Evolutionary conservation across 1,284 basidiomycete species (phyloP).

Genomic region (Ceratobasidium sp.): DNA sequence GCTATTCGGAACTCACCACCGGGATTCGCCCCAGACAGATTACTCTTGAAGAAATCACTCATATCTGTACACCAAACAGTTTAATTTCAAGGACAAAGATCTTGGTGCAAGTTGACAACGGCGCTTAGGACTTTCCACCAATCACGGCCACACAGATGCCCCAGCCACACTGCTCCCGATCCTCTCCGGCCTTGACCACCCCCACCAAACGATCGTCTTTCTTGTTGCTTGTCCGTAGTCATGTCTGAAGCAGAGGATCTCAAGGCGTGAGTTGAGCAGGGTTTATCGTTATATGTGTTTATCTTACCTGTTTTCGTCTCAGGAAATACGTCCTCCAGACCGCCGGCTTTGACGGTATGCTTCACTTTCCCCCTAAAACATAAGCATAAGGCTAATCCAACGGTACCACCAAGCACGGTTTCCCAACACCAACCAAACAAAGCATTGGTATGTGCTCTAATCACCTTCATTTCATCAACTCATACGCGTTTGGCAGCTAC

Average conservation of each 20-base stretch:
- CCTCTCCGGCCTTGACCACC: slow-evolving; percentile 40
- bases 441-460: slow-evolving; percentile 80
- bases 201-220: slow-evolving; percentile 41
- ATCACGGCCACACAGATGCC: slow-evolving; percentile 22
- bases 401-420: slow-evolving; percentile 76
- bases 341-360: slow-evolving; percentile 85
- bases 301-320: slow-evolving; percentile 45
- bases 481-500: slow-evolving; percentile 66
- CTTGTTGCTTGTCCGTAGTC: slow-evolving; percentile 53
- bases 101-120: neutral
- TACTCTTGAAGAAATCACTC: slow-evolving; percentile 42
- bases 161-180: slow-evolving; percentile 34
- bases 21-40: neutral
- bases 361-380: neutral
- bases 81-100: slow-evolving; percentile 19
- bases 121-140: slow-evolving; percentile 27
- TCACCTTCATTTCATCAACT: slow-evolving; percentile 4
- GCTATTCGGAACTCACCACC: neutral
- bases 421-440: slow-evolving; percentile 96
- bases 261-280: slow-evolving; percentile 40
- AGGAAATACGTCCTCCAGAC: slow-evolving; percentile 90
- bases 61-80: neutral
- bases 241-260: slow-evolving; percentile 71
- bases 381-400: slow-evolving; percentile 5
- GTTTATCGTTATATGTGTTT: slow-evolving; percentile 24